phyloP scores from a whole-genome alignment of 2,329 filamentous ascomycete genomes.

The Hymenoscyphus repandus region DNA sequence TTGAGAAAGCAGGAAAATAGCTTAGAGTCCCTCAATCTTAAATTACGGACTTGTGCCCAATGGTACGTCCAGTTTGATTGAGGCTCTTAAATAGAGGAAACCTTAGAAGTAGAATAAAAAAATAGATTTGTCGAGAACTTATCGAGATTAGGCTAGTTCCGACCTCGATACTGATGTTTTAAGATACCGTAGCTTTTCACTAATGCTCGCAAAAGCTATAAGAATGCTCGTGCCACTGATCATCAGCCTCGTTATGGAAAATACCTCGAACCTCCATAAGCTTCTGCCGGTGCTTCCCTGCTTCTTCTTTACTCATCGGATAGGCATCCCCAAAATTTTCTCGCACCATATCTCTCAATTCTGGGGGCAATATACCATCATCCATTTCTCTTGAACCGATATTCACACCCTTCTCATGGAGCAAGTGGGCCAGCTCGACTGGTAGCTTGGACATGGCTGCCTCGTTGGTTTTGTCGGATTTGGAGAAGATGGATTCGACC shows the following conservation, averaged over 20 bases:
- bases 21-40: no score
- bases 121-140: no score
- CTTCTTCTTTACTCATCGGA: not conserved
- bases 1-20: no score
- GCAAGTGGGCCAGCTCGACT: not conserved
- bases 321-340: not conserved
- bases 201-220: slow-evolving; percentile 1
- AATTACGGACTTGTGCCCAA: no score
- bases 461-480: not conserved
- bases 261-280: not conserved
- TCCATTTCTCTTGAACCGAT: not conserved
- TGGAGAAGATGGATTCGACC: slow-evolving; percentile 2
- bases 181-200: no score
- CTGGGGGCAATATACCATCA: not conserved
- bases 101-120: no score
- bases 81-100: no score
- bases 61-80: no score
- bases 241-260: not conserved
- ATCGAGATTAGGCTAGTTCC: no score
- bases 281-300: not conserved
- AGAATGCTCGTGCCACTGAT: not conserved
- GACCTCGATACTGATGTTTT: no score
- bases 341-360: not conserved
- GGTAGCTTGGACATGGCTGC: not conserved
- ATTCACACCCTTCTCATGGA: not conserved